phyloP scores from a whole-genome alignment of 1,139 yeast genomes.

The Torulaspora globosa region DNA sequence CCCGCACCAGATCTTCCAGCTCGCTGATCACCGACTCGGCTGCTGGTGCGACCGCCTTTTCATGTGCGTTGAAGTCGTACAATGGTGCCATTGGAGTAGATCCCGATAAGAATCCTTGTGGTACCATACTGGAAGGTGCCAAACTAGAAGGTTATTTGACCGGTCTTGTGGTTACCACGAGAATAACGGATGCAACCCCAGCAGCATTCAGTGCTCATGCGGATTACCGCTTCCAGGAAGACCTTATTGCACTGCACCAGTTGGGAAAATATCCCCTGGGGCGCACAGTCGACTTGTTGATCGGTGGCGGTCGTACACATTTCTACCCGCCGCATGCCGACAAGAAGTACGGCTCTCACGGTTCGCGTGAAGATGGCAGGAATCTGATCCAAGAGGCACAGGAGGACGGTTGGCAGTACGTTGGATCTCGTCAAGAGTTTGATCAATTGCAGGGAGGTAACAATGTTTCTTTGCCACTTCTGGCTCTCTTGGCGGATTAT shows the following conservation, averaged over 20 bases:
- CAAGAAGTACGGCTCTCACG: constrained; percentile 40
- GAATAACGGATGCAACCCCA: constrained; percentile 85
- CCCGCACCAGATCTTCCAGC: constrained; percentile 69
- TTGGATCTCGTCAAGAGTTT: constrained; percentile 52
- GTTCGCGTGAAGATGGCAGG: constrained; percentile 64
- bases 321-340: constrained; percentile 49
- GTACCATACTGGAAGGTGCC: constrained; percentile 79
- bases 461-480: constrained; percentile 62
- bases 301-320: constrained; percentile 88
- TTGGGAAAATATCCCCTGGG: constrained; percentile 76
- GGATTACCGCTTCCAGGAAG: constrained; percentile 68
- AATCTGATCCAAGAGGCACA: constrained; percentile 60
- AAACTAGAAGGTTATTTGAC: constrained; percentile 71
- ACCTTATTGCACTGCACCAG: constrained; percentile 79
- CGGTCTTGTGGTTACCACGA: constrained; percentile 82
- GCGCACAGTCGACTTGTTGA: constrained; percentile 68
- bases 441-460: constrained; percentile 53
- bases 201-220: constrained; percentile 82
- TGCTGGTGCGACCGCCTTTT: constrained; percentile 90
- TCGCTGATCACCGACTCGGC: constrained; percentile 85
- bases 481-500: constrained; percentile 63
- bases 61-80: constrained; percentile 73
- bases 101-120: constrained; percentile 61
- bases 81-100: constrained; percentile 82
- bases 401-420: constrained; percentile 62